A percentile compares a stretch with the other conserved stretches of the same genome.
Conservation (phyloP, 768 basidiomycete species). For the Gloeostereum incarnatum region DNA sequence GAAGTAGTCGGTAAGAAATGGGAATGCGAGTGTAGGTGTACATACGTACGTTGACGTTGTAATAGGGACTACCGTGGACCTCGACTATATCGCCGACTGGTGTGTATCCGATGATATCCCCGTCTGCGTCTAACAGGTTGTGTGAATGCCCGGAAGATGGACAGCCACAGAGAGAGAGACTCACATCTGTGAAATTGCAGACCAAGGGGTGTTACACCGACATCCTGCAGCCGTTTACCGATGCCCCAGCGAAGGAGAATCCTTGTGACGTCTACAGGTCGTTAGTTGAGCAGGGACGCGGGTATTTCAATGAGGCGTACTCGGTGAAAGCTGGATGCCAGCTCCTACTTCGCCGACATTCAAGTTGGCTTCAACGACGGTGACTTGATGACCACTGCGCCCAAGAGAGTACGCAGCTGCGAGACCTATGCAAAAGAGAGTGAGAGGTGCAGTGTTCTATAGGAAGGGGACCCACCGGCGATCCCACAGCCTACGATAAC, state of each 20-base stretch:
- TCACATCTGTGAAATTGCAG: slow-evolving; percentile 6
- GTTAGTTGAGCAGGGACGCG: neutral
- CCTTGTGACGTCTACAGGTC: slow-evolving; percentile 2
- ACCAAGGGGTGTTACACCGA: slow-evolving; percentile 2
- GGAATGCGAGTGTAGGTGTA: neutral
- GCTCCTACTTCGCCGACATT: slow-evolving; percentile 27
- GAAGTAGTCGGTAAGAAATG: slow-evolving; percentile 18
- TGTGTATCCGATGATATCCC: slow-evolving; percentile 3
- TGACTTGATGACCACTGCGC: slow-evolving; percentile 28
- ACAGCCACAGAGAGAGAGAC: too few species aligned
- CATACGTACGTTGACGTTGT: slow-evolving; percentile 22
- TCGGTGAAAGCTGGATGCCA: slow-evolving; percentile 25
- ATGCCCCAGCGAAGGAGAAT: slow-evolving; percentile 5
- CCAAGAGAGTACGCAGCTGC: slow-evolving; percentile 29
- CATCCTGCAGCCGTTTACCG: neutral
- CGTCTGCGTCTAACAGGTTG: neutral
- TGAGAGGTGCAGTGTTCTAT: too few species aligned
- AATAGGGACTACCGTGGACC: slow-evolving; percentile 24
- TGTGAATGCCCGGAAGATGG: neutral
- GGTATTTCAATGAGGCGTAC: neutral
- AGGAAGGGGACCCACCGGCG: too few species aligned
- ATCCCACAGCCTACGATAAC: too few species aligned
- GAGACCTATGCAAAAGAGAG: too few species aligned
- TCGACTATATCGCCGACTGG: slow-evolving; percentile 4
- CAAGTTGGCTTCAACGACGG: slow-evolving; percentile 26